Evolutionary conservation across 257 asterid genomes (phyloP).

Genomic region (Cinchona pubescens): DNA sequence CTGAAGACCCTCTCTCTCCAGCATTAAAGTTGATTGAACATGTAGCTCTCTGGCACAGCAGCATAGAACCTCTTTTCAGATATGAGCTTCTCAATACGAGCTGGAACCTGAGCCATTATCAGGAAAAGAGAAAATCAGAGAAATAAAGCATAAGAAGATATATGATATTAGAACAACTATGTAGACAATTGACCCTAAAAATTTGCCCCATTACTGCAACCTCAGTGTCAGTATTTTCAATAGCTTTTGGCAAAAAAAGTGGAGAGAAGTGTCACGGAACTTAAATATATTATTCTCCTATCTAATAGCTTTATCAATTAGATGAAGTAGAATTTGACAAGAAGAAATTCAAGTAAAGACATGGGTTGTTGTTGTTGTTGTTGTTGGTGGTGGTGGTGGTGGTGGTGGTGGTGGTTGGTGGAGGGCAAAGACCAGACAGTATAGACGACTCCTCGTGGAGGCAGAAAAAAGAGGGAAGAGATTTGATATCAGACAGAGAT

Average conservation of each 20-base stretch:
- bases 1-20: constrained; percentile 97
- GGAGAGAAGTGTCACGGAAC: neutral
- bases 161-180: neutral
- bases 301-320: neutral
- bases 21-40: constrained; percentile 89
- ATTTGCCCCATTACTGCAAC: neutral
- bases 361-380: too few relatives aligned
- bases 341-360: neutral
- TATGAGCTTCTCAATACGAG: constrained; percentile 89
- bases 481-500: too few relatives aligned
- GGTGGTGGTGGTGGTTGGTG: too few relatives aligned
- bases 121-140: constrained; percentile 15
- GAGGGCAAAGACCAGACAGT: too few relatives aligned
- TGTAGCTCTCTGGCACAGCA: constrained; percentile 91
- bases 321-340: neutral
- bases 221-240: neutral
- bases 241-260: neutral
- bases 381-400: too few relatives aligned
- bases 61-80: constrained; percentile 94
- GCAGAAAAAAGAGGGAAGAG: too few relatives aligned
- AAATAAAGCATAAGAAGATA: constrained; percentile 22
- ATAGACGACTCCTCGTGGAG: too few relatives aligned
- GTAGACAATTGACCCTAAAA: neutral
- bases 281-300: neutral
- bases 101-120: constrained; percentile 66